Evolutionary conservation across 495 filamentous ascomycete species (phyloP).

Genomic region (Lepraria neglecta): DNA sequence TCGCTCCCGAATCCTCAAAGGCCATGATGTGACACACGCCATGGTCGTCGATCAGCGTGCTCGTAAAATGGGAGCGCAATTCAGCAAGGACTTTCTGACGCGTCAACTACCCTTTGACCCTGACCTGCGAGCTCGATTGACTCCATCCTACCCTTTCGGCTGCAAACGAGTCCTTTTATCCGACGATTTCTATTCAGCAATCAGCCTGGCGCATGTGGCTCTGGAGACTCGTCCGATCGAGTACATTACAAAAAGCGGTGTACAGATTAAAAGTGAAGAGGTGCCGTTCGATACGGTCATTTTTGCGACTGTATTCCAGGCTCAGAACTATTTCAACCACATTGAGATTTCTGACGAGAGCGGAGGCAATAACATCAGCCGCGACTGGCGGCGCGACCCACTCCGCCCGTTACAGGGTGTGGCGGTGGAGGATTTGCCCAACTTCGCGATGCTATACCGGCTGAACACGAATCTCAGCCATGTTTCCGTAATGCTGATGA

Average conservation of each 20-base stretch:
- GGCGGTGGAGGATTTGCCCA: conserved; percentile 46
- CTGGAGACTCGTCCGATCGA: conserved; percentile 46
- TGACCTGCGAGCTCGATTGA: conserved; percentile 31
- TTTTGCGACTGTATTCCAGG: conserved; percentile 50
- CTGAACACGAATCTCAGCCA: conserved; percentile 48
- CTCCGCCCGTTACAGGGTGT: conserved; percentile 45
- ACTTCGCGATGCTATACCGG: conserved; percentile 53
- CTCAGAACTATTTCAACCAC: conserved; percentile 49
- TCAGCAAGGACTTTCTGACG: neutral
- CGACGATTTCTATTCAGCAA: conserved; percentile 50
- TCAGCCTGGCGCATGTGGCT: conserved; percentile 39
- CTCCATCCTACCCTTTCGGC: conserved; percentile 46
- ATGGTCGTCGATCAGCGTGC: conserved; percentile 27
- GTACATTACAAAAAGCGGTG: conserved; percentile 38
- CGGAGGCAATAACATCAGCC: conserved; percentile 31
- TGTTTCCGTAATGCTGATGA: conserved; percentile 42
- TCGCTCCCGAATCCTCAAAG: neutral
- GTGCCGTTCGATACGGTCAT: conserved; percentile 49
- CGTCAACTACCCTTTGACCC: neutral
- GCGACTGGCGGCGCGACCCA: conserved; percentile 46
- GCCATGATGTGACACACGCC: neutral
- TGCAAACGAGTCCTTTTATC: conserved; percentile 52
- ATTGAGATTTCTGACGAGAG: conserved; percentile 44
- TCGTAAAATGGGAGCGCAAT: conserved; percentile 28
- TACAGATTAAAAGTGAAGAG: conserved; percentile 38